These are phyloP conservation scores for Tilletia indica DNA, from an alignment of 1,284 basidiomycete genomes.

Conservation along the genomic window DNA sequence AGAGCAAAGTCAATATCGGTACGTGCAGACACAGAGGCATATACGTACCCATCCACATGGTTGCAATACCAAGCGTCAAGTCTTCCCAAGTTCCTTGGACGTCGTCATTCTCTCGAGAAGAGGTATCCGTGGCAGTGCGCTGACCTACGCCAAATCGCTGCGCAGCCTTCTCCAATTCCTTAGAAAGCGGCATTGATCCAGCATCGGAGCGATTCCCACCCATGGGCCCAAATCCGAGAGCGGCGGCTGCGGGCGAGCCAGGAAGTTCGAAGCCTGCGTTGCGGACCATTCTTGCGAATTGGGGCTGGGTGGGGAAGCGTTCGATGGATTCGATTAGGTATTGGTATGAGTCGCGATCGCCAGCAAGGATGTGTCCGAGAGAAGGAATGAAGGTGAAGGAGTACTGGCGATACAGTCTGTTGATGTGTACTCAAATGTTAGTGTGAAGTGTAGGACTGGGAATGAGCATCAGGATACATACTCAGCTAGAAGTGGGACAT, in stretches of 20 bases:
- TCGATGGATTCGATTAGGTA: constrained; percentile 98
- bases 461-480: constrained; percentile 58
- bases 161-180: background rate
- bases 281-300: constrained; percentile 78
- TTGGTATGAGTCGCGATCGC: constrained; percentile 84
- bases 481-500: constrained; percentile 81
- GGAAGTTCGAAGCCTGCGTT: constrained; percentile 57
- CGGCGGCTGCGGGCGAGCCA: constrained; percentile 41
- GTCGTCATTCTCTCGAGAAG: constrained; percentile 26
- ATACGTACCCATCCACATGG: constrained; percentile 47
- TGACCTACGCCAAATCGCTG: background rate
- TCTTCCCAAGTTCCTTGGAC: constrained; percentile 52
- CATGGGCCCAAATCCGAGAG: constrained; percentile 30
- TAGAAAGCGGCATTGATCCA: background rate
- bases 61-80: constrained; percentile 51
- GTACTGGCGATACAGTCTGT: constrained; percentile 86
- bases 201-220: background rate
- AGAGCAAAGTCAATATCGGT: background rate
- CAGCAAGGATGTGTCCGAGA: constrained; percentile 90
- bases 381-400: constrained; percentile 95
- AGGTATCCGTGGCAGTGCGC: background rate
- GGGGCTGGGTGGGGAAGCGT: constrained; percentile 82
- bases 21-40: background rate
- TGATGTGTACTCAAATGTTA: background rate
- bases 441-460: no score